Base-by-base conservation (phyloP, 768 basidiomycete genomes). In the Galerina sulciceps region DNA sequence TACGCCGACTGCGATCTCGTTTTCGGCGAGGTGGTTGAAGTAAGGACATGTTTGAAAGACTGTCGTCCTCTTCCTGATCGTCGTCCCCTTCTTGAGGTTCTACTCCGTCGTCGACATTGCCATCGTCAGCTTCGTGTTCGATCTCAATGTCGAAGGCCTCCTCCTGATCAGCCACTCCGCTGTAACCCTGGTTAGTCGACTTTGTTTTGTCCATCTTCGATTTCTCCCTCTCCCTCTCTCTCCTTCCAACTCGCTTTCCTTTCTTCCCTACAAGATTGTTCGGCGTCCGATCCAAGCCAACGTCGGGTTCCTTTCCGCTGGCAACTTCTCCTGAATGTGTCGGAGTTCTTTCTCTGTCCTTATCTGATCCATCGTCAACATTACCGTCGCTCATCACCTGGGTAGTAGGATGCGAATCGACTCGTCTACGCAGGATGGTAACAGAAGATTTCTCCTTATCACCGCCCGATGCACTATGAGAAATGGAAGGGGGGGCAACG, bases 201-300 rank as follows among this genome's bases (percentile, higher is more conserved):
- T 47, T 47, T 13, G 44, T 55, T n/a, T n/a, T 37, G 18, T 15
- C 48, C 9, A 41, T 35, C 48, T 52, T 15, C 10, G 10, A 36
- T 8, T 38, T 43, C 17, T 58, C 53, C 18, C 54, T 62, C 42
- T 49, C 43, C 38, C 31, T 36, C 44, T 71, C 66, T 60, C 57
- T 70, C 67, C 22, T 65, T 4, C 71, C 70, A 14, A 70, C 62
- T 26, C 68, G 63, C 48, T 65, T 68, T 10, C 69, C 67, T 53
- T 63, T 67, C 62, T 64, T 68, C 38, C 68, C 69, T 6, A 54
- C 35, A 44, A 65, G 37, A 56, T 56, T 67, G 38, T 64, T 59
- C n/a, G 57, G 53, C 6, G 42, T 40, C 22, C 26, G 45, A 17
- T 43, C 50, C 10, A 26, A n/a, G 10, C 53, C 36, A 17, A 13